A percentile compares a stretch with the other conserved stretches of the same genome.
Conservation (phyloP, 1,284 basidiomycete species). For the Ustilago tritici region DNA sequence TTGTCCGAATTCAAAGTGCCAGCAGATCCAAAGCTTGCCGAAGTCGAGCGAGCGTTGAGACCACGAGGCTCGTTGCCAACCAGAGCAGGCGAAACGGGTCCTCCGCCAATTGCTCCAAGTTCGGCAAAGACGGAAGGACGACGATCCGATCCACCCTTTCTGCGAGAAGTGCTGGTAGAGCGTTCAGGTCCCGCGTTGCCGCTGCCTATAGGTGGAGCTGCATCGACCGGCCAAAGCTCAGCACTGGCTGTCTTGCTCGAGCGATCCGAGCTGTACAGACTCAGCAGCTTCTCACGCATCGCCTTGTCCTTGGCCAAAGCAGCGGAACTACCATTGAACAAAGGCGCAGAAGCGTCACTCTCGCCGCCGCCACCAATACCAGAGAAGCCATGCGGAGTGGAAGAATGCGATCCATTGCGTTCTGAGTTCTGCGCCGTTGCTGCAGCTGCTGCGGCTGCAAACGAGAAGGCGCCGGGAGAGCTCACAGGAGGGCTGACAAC, state of each 20-base stretch:
- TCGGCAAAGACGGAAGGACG: constrained; percentile 41
- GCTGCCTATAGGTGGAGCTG: constrained; percentile 11
- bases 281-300: constrained; percentile 54
- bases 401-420: constrained; percentile 25
- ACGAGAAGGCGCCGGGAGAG: constrained; percentile 62
- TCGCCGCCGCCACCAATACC: constrained; percentile 13
- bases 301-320: constrained; percentile 45
- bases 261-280: constrained; percentile 59
- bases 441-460: constrained; percentile 58
- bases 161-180: constrained; percentile 41
- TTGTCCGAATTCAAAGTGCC: constrained; percentile 44
- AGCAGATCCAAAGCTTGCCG: constrained; percentile 34
- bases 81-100: constrained; percentile 37
- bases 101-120: constrained; percentile 28
- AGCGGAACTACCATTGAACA: constrained; percentile 34
- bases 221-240: constrained; percentile 36
- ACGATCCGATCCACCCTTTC: constrained; percentile 39
- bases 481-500: constrained; percentile 44
- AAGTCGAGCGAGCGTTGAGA: constrained; percentile 53
- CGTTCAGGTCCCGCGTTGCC: constrained; percentile 26
- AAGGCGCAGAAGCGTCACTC: constrained; percentile 27
- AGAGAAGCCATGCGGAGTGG: constrained; percentile 17
- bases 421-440: constrained; percentile 35
- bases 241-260: constrained; percentile 27
- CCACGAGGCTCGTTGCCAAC: constrained; percentile 46